Conservation (phyloP, 169 alveolate genomes). For the Theileria equi region DNA sequence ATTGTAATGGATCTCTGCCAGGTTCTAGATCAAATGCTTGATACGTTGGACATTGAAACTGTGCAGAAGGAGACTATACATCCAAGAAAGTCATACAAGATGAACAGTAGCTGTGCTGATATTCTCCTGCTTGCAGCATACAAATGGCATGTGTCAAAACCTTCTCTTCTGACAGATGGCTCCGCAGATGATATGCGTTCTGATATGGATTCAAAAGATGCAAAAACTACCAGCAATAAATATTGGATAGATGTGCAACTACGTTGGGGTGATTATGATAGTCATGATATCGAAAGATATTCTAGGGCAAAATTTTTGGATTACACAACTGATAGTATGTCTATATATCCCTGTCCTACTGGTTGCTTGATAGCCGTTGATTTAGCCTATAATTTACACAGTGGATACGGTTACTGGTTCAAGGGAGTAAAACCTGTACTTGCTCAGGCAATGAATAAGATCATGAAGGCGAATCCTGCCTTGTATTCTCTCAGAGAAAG, state of each 20-base stretch:
- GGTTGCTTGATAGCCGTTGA: slow-evolving; percentile 98
- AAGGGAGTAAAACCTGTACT: slow-evolving; percentile 94
- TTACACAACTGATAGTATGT: slow-evolving; percentile 98
- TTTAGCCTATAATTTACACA: slow-evolving; percentile 97
- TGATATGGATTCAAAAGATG: slow-evolving; percentile 18
- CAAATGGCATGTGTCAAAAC: slow-evolving; percentile 97
- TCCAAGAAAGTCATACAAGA: slow-evolving; percentile 99
- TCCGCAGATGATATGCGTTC: slow-evolving; percentile 88
- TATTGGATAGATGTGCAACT: slow-evolving; percentile 99
- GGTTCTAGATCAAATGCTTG: slow-evolving; percentile 98
- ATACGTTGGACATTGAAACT: slow-evolving; percentile 96
- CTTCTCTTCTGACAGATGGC: slow-evolving; percentile 92
- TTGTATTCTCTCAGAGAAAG: slow-evolving; percentile 98
- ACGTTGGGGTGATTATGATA: slow-evolving; percentile 99
- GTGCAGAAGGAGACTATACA: slow-evolving; percentile 99
- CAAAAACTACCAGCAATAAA: slow-evolving; percentile 74
- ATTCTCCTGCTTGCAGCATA: slow-evolving; percentile 95
- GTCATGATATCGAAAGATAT: slow-evolving; percentile 99
- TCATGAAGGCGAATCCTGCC: slow-evolving; percentile 99
- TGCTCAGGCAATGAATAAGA: slow-evolving; percentile 97
- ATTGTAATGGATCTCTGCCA: slow-evolving; percentile 99
- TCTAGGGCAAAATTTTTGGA: slow-evolving; percentile 99
- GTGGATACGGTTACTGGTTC: slow-evolving; percentile 99
- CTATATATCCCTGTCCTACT: slow-evolving; percentile 98
- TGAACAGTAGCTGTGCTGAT: slow-evolving; percentile 99